phyloP scores from a whole-genome alignment of 2,329 filamentous ascomycete genomes.

The Aspergillus sclerotialis region DNA sequence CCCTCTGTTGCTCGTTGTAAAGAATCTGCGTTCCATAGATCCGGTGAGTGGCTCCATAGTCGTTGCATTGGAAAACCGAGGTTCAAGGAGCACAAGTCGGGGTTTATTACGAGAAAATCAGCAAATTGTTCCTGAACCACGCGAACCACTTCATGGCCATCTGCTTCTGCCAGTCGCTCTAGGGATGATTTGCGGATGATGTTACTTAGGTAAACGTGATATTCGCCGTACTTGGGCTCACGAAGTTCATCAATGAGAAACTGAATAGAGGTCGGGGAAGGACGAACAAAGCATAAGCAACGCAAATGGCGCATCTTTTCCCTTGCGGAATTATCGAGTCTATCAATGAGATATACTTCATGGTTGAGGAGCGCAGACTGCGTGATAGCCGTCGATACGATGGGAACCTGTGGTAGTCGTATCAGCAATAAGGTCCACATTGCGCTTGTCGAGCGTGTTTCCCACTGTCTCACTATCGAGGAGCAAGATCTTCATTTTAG shows the following conservation, averaged over 20 bases:
- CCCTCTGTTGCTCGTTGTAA: constrained; percentile 83
- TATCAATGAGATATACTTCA: constrained; percentile 96
- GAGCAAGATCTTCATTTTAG: constrained; percentile 97
- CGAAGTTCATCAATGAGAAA: constrained; percentile 89
- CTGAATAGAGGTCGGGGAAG: constrained; percentile 87
- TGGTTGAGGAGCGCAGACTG: constrained; percentile 92
- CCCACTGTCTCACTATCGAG: constrained; percentile 83
- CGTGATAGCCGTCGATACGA: constrained; percentile 90
- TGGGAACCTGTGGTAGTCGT: constrained; percentile 55
- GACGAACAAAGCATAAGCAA: constrained; percentile 87
- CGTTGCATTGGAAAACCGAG: constrained; percentile 65
- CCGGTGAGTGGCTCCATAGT: constrained; percentile 74
- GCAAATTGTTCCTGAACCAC: constrained; percentile 92
- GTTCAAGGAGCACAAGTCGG: constrained; percentile 79
- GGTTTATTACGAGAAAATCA: constrained; percentile 91
- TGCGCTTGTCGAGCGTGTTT: constrained; percentile 29
- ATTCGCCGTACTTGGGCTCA: constrained; percentile 96
- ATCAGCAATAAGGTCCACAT: constrained; percentile 17
- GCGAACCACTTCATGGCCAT: constrained; percentile 95
- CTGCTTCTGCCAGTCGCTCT: constrained; percentile 88
- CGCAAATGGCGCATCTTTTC: constrained; percentile 98
- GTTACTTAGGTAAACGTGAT: constrained; percentile 96
- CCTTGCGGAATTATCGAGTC: constrained; percentile 77
- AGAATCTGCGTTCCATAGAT: constrained; percentile 85
- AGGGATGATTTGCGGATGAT: constrained; percentile 93